Evolutionary conservation across 768 basidiomycete genomes (phyloP).

Genomic region (Piloderma croceum): DNA sequence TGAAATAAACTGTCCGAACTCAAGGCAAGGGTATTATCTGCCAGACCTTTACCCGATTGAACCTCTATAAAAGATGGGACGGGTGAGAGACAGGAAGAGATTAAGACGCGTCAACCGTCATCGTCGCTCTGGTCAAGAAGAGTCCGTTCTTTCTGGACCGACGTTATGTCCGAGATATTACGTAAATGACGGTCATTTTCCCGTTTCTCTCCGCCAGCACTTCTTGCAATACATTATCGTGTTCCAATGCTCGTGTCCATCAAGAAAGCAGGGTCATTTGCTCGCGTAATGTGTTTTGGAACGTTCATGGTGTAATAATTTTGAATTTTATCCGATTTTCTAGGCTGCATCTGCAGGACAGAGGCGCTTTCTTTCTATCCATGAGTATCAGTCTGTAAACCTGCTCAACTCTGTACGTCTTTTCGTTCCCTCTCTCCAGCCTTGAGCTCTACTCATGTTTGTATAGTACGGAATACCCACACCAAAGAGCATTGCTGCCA

Average conservation of each 20-base stretch:
- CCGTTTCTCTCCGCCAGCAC: slow-evolving; percentile 1
- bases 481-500: slow-evolving; percentile 84
- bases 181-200: too few species aligned
- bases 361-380: slow-evolving; percentile 90
- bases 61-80: slow-evolving; percentile 24
- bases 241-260: slow-evolving; percentile 60
- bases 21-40: slow-evolving; percentile 66
- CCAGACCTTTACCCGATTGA: slow-evolving; percentile 52
- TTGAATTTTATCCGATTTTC: slow-evolving; percentile 4
- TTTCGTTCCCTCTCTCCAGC: not conserved
- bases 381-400: slow-evolving; percentile 96
- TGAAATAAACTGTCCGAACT: slow-evolving; percentile 60
- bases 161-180: slow-evolving; percentile 7
- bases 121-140: slow-evolving; percentile 61
- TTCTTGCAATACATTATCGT: slow-evolving; percentile 8
- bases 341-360: slow-evolving; percentile 73
- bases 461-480: slow-evolving; percentile 90
- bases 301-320: not conserved
- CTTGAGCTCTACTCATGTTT: slow-evolving; percentile 2
- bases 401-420: slow-evolving; percentile 81
- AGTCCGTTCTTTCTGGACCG: slow-evolving; percentile 1
- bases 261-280: slow-evolving; percentile 57
- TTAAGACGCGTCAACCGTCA: slow-evolving; percentile 54
- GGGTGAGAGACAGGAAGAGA: slow-evolving; percentile 72
- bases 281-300: slow-evolving; percentile 45